Base-by-base conservation (phyloP, 2,329 filamentous ascomycete species). In the Lachnellula arida region DNA sequence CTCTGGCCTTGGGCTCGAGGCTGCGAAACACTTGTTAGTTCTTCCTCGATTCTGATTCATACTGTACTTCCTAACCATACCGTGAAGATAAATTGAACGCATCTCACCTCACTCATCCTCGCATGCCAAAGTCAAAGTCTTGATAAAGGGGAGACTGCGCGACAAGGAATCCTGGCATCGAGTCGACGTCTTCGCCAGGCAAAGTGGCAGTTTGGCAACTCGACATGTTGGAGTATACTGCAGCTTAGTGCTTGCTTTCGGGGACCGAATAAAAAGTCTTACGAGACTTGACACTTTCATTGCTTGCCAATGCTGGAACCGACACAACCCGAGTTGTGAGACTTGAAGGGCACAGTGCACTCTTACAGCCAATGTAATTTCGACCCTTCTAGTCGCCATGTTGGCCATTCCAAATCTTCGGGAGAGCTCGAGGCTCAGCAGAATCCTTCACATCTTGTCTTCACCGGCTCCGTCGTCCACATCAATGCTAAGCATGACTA, bases 101-200 rank as follows among this genome's bases (percentile, higher is more conserved):
- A 0, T 58, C 60, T 1, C 67, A 67, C 22, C 61, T 76, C 19
- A 74, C 61, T 76, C 19, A 74, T 76, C 54, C 67, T 76, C 55
- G 73, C 68, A 9, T 68, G 71, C 1, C 70, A 73, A 1, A 66
- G 64, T 1, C 70, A 73, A 1, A 67, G 64, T 6, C n/a, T 72
- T 0, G 59, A 66, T 4, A 75, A 75, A 59, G 77, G 76, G 53
- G 71, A 78, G 53, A 69, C 64, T 2, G 76, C 77, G 2, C 70
- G 70, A 51, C 60, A 65, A 32, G 65, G 68, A 17, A 70, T 76
- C 2, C 57, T 69, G 3, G 37, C 47, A 40, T 62, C 14, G 32
- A 59, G 49, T 4, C 34, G 40, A 5, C 49, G 1, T 32, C 14
- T 28, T 15, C n/a, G 19, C 51, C 49, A 23, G 46, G 37, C 12